phyloP scores from a whole-genome alignment of 306 rosid genomes.

The Cucumis hystrix region DNA sequence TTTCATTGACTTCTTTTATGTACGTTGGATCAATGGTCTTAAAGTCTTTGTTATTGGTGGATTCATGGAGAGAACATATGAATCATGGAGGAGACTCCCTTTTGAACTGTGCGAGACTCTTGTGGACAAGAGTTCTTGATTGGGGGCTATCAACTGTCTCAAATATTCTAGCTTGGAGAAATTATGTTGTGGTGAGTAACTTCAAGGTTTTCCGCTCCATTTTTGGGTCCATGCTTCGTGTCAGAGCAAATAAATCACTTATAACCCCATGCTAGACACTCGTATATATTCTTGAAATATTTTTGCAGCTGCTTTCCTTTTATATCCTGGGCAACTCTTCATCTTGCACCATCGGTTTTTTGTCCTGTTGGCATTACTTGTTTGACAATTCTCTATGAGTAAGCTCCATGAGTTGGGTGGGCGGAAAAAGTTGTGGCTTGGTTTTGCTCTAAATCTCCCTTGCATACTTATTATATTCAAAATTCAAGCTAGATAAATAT shows the following conservation, averaged over 20 bases:
- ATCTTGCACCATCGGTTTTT: neutral
- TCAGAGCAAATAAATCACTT: neutral
- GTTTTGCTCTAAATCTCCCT: neutral
- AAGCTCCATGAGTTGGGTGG: neutral
- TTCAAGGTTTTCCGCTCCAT: neutral
- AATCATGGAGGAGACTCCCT: conserved; percentile 28
- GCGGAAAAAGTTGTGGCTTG: neutral
- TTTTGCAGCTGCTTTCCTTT: neutral
- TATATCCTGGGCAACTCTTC: neutral
- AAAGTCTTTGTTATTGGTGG: conserved; percentile 38
- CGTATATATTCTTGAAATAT: neutral
- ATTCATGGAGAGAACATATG: conserved; percentile 33
- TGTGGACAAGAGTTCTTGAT: conserved; percentile 13
- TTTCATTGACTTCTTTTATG: conserved; percentile 67
- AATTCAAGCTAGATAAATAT: no score
- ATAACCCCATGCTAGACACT: neutral
- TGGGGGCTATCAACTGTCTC: conserved; percentile 22
- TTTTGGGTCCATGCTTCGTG: neutral
- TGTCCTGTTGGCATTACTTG: neutral
- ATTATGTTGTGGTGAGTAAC: conserved; percentile 71
- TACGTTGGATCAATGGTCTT: conserved; percentile 64
- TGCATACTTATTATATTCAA: neutral
- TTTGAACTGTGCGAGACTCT: conserved; percentile 16
- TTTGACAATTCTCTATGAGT: neutral
- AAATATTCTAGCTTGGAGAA: conserved; percentile 61